These are phyloP conservation scores for Phascolomyces articulosus DNA, from an alignment of 371 early-diverging fungal genomes.

Conservation along the genomic window DNA sequence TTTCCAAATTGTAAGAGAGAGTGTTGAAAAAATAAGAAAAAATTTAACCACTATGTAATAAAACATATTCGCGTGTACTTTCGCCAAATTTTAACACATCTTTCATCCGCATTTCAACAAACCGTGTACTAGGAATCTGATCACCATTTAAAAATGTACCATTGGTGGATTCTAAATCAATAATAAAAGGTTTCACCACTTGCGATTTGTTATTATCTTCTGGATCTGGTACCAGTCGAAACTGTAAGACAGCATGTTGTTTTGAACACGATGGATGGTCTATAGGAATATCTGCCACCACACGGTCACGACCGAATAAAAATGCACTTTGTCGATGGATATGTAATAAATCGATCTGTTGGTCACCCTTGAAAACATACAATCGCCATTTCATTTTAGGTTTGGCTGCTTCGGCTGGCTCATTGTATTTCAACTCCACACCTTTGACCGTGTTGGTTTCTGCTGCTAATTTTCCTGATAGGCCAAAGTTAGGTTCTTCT, in stretches of 20 bases:
- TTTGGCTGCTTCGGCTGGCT: conserved; percentile 89
- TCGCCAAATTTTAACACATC: conserved; percentile 91
- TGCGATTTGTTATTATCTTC: conserved; percentile 23
- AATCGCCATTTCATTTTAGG: conserved; percentile 79
- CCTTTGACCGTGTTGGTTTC: conserved; percentile 88
- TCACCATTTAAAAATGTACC: conserved; percentile 88
- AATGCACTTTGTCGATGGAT: conserved; percentile 88
- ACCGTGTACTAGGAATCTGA: conserved; percentile 75
- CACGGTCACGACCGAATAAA: conserved; percentile 88
- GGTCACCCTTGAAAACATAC: conserved; percentile 90
- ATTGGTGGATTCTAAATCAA: conserved; percentile 92
- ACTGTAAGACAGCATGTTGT: conserved; percentile 93
- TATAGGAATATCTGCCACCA: conserved; percentile 88
- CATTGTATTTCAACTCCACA: conserved; percentile 84
- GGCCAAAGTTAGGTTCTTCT: conserved; percentile 59
- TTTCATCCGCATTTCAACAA: conserved; percentile 77
- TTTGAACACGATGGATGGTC: conserved; percentile 89
- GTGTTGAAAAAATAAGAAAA: too few species aligned
- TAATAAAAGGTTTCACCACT: conserved; percentile 81
- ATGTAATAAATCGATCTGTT: conserved; percentile 85
- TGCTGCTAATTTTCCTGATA: conserved; percentile 84
- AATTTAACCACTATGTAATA: conserved; percentile 63
- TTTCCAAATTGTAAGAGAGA: too few species aligned
- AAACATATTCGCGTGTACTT: conserved; percentile 90
- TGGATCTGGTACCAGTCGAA: conserved; percentile 60